Percentiles rank a stretch among this genome's conserved stretches.
Conservation (phyloP, 129 eudicot species). For the carrot (Daucus carota) region DH1_v3.0 NC_030384.2:20591001-20591500, state of each 20-base stretch:
- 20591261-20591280: background rate
- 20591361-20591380: background rate
- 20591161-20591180: no score
- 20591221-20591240: background rate
- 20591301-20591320: background rate
- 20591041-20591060: no score
- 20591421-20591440: slow-evolving; percentile 35
- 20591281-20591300: background rate
- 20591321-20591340: background rate
- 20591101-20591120: no score
- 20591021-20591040: no score
- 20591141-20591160: no score
- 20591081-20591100: no score
- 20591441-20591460: slow-evolving; percentile 40
- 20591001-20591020: no score
- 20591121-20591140: no score
- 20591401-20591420: background rate
- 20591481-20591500: background rate
- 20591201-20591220: no score
- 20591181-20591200: no score
- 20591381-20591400: background rate
- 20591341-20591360: background rate
- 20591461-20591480: slow-evolving; percentile 17
- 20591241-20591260: background rate
- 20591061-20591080: no score